Base-by-base conservation (phyloP, 2,329 filamentous ascomycete genomes). In the Penicillium sp. region DNA sequence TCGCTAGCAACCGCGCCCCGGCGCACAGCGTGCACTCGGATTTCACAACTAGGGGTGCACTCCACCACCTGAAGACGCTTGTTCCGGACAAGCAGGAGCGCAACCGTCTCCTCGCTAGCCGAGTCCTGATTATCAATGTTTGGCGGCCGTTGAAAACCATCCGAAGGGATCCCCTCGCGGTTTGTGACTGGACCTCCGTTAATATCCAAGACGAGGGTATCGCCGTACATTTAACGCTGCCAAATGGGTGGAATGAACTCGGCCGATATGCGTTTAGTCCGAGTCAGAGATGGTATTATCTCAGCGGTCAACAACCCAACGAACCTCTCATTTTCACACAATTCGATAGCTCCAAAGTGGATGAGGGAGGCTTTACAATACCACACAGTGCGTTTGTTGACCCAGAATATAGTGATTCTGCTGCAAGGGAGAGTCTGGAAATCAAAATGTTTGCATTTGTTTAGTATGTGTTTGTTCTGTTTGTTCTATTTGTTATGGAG, bases 341-440 rank as follows among this genome's bases (percentile, higher is more conserved):
- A 41, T 65, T 66, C 31, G 61, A 66, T 48, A 63, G 60, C 38
- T 47, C 57, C 42, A 43, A 53, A 44, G 38, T 38, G 19, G 47
- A 47, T 7, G 49, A 54, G 42, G 58, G 56, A 21, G 57, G 61
- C 17, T 51, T 56, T 31, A 63, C 55, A 12, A 41, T 81, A 17
- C 80, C 82, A 17, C 82, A 85, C 58, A 78, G 77, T 12, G 79
- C 82, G 3, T 84, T 85, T 70, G 68, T 70, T 36, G 77, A 83
- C 64, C 72, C 77, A 6, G 74, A 71, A 10, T 73, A 74, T 41
- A 68, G 71, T 3, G 62, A 70, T n/a, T 64, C 71, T 31, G 68
- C 75, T 49, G 70, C 74, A 21, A 78, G 80, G n/a, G 69, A 83
- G 75, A 84, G 81, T 64, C 82, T 84, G 45, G 82, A 85, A 70